Evolutionary conservation across 2,329 filamentous ascomycete genomes (phyloP), one percentile per base, ranked within the genome.

Genomic region (Curvularia spicifera): DNA sequence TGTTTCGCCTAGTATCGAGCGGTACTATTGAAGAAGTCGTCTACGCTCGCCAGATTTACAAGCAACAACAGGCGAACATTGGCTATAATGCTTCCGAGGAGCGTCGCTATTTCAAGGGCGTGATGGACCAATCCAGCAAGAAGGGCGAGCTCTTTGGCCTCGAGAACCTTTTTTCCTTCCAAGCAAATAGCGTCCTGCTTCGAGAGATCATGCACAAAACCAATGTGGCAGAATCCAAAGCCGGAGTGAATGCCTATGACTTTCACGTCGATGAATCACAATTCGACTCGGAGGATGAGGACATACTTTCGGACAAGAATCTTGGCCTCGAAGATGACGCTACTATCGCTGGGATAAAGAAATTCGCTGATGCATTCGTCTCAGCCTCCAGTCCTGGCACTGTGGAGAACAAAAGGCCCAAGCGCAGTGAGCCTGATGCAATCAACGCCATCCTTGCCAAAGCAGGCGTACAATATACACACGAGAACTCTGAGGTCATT

Each of bases 181-280:
- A 92, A 63, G 86, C 87, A 47, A 86, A 93, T 64, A 90, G 90
- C 59, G 85, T 96, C 12, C 84, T 97, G 13, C 84, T 98, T 5
- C 86, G 91, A n/a, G 92, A 97, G 55, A 98, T 99, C 66, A 92
- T 99, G 68, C 97, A 98, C 81, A 97, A 97, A 78, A 98, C 95
- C 28, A 99, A 99, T 70, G 88, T 99, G 51, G 95, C 95, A 4
- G 95, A 99, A 79, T 91, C 91, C 42, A 91, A 89, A 71, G 92
- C 90, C 0, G 94, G 93, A 0, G 90, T 98, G 9, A 84, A 86
- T 28, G 87, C 97, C 29, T 83, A 89, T n/a, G 89, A 91, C 53
- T 84, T 97, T 18, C 87, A 96, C 59, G 65, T 75, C 53, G 54
- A 71, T 15, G 65, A 68, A 9, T 65, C 67, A 2, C 71, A 77